These are phyloP conservation scores for Hexamita inflata DNA, from an alignment of 208 protist species.

Conservation along the genomic window DNA sequence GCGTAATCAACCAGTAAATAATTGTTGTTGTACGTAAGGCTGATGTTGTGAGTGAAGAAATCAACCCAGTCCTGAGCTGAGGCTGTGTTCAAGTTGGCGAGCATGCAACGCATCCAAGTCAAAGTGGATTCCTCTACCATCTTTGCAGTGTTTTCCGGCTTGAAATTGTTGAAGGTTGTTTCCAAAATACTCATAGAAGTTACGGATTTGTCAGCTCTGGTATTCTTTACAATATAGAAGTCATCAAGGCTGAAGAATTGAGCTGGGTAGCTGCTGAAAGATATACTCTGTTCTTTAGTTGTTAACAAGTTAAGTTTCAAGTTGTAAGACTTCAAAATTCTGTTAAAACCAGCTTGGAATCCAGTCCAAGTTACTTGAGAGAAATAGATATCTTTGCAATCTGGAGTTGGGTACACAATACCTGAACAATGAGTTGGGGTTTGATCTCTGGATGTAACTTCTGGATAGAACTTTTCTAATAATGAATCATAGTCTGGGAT, in stretches of 20 bases:
- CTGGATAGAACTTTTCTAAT: too few relatives aligned
- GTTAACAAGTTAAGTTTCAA: neutral
- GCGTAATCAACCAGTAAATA: neutral
- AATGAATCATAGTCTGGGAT: too few relatives aligned
- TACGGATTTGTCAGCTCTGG: neutral
- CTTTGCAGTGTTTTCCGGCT: neutral
- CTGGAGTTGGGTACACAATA: neutral
- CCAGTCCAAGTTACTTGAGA: slow-evolving; percentile 19
- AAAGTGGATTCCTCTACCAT: neutral
- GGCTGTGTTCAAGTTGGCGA: neutral
- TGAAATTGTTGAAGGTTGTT: slow-evolving; percentile 19
- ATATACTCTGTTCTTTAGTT: slow-evolving; percentile 1
- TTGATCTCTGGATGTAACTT: too few relatives aligned
- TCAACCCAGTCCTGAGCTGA: neutral
- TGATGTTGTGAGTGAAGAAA: neutral
- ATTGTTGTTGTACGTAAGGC: slow-evolving; percentile 9
- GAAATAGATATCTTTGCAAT: neutral
- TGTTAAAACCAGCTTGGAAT: slow-evolving; percentile 2
- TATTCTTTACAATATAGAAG: slow-evolving; percentile 13
- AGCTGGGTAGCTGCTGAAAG: neutral
- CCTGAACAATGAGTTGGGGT: slow-evolving; percentile 29
- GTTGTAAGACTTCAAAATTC: neutral
- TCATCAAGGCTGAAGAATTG: slow-evolving; percentile 6
- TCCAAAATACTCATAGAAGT: neutral
- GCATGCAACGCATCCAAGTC: neutral